Base-by-base conservation (phyloP, 1,284 basidiomycete species). In the Cryptococcus hybrid region DNA sequence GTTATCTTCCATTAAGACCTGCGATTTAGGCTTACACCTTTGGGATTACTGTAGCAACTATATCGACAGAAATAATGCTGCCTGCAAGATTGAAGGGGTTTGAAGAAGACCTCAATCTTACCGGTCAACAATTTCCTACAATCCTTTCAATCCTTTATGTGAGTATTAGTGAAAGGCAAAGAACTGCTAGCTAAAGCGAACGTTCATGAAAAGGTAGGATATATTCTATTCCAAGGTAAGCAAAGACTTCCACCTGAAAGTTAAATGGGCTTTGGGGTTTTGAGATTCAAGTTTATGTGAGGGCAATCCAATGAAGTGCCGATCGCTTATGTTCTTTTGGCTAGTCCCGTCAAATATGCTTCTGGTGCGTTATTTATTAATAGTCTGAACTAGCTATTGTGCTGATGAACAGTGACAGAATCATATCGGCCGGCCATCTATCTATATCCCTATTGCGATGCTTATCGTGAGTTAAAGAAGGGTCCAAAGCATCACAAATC, bases 381-480 rank as follows among this genome's bases (percentile, higher is more conserved):
- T 48, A 35, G 18, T 15, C 47, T 42, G 18, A 48, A 9, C n/a
- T 15, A 4, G 35, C 15, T 34, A n/a, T 12, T 42, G 8, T 35
- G 24, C 52, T 53, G 56, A 58, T 39, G 12, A 34, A 18, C 7
- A 36, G 5, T 5, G 8, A 7, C 34, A 90, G 58, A 87, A 88
- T 64, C 81, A 83, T 62, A 83, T 87, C 53, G 87, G 85, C 50
- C 84, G 81, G 63, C 89, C 89, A 1, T 89, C 88, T 0, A 68
- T 88, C 48, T 90, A 90, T 73, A 80, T 91, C 7, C 86, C 88
- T 0, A 62, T 65, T 50, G 88, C 86, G 62, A 89, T 90, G 85
- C 78, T 71, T 5, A 48, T 78, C 5, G 61, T 64, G 40, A 54
- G 59, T 66, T 24, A 24, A 24, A 24, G 24, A 24, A 24, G 24